Evolutionary conservation across 176 grass and related monocot genomes (phyloP), one percentile per base, ranked within the genome.

Genomic region (Raddia distichophylla): DNA sequence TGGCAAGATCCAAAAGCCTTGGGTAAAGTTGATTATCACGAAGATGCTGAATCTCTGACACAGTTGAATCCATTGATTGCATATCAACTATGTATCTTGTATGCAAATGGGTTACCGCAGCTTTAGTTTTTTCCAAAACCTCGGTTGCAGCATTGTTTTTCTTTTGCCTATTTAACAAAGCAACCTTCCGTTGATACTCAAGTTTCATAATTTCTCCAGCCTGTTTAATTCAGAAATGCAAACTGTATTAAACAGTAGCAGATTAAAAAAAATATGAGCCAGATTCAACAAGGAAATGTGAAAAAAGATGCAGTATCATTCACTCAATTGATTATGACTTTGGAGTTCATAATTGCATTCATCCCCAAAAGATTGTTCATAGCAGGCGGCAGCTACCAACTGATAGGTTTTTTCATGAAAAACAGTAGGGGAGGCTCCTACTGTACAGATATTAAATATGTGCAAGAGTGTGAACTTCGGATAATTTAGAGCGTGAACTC

Each of bases 31-130:
- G 87, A 61, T 93, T 91, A 84, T 99, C 97, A 64, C 97, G 90
- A 22, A 99, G 86, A 88, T 88, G 91, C 69, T 93, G 85, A 79
- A 99, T 93, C 89, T 99, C 97, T 82, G 93, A 90, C 15, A 99
- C 93, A 42, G 97, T 99, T 63, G 93, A 93, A 89, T 99, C 93
- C 93, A 99, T 89, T 83, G 97, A 96, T 87, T 99, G 97, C 91
- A 99, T 93, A 68, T 99, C 97, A 80, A 99, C 97, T 73, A 99
- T 89, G 55, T 93, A 95, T 85, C 87, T 87, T 64, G 93, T 99
- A 82, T 99, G 93, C 74, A 99, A 78, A 88, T 99, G 97, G 47
- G 93, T 99, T 54, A 99, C 97, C 10, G 89, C 93, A 80, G 97
- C 97, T 93, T 96, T 99, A 35, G 93, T 99, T 88, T 91, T 99